Evolutionary conservation across 495 filamentous ascomycete genomes (phyloP).

Genomic region (Hyaloscypha finlandica): DNA sequence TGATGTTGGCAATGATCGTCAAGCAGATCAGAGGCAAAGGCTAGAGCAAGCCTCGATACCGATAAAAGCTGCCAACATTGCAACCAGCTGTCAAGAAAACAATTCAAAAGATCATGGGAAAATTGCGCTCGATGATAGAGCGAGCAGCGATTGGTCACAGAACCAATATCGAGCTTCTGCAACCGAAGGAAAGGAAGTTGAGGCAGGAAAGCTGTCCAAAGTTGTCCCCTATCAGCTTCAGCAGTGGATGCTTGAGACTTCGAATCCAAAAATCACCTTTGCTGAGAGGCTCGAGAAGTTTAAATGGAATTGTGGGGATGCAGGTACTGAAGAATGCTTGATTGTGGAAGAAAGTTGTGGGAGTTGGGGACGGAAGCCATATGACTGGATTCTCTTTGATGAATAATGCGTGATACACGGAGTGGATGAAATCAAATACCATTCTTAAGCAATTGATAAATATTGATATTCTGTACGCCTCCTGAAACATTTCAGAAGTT

Average conservation of each 20-base stretch:
- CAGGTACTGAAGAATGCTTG: not conserved
- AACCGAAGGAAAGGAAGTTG: not conserved
- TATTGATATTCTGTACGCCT: too few relatives aligned
- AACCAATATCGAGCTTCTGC: not conserved
- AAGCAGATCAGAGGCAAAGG: not conserved
- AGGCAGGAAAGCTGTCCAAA: not conserved
- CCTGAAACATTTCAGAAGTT: too few relatives aligned
- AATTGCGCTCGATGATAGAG: not conserved
- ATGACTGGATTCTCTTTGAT: not conserved
- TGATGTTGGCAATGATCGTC: not conserved
- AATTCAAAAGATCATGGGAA: not conserved
- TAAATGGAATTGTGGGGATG: constrained; percentile 6
- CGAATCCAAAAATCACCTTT: constrained; percentile 6
- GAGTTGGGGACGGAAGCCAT: not conserved
- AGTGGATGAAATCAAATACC: not conserved
- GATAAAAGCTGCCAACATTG: not conserved
- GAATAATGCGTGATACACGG: not conserved
- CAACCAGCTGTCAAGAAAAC: not conserved
- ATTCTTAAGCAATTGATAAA: too few relatives aligned
- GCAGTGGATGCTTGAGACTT: constrained; percentile 15
- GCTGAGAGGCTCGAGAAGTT: constrained; percentile 21
- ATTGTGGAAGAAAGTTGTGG: not conserved
- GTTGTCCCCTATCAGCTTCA: constrained; percentile 10
- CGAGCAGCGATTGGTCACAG: not conserved
- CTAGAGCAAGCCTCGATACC: not conserved